Percentiles rank a stretch among this genome's conserved stretches.
phyloP scores from a whole-genome alignment of 2,329 filamentous ascomycete species.

The Plenodomus tracheiphilus region DNA sequence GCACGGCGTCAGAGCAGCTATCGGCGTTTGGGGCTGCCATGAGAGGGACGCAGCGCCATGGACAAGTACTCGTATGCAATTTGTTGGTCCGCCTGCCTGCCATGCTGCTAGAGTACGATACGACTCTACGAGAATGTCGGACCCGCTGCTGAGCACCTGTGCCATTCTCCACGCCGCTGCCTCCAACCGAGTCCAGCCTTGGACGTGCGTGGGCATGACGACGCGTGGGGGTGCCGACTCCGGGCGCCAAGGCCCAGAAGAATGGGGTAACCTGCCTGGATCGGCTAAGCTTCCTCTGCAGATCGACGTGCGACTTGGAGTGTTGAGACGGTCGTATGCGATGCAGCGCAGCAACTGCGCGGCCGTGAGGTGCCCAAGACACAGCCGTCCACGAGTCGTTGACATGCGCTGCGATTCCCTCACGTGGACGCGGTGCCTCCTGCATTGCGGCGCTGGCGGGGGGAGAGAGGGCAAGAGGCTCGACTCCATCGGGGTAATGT shows the following conservation, averaged over 20 bases:
- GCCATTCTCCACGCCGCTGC: too few species aligned
- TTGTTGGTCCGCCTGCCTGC: too few species aligned
- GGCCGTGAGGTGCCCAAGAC: slow-evolving; percentile 1
- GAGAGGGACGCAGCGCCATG: too few species aligned
- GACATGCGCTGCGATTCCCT: not conserved
- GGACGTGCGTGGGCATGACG: not conserved
- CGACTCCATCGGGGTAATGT: not conserved
- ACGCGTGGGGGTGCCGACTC: not conserved
- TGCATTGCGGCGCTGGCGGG: not conserved
- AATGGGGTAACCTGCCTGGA: not conserved
- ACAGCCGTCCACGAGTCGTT: not conserved
- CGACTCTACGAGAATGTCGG: too few species aligned
- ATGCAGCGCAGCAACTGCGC: not conserved
- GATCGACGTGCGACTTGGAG: not conserved
- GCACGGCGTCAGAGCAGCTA: too few species aligned
- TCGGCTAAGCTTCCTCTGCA: not conserved
- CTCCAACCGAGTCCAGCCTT: not conserved
- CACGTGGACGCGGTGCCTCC: not conserved
- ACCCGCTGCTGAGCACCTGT: too few species aligned
- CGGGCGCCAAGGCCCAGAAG: not conserved
- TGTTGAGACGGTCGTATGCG: not conserved
- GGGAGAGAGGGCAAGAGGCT: not conserved
- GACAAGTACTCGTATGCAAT: too few species aligned
- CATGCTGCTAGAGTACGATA: too few species aligned
- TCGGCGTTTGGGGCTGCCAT: too few species aligned